Percentiles rank a stretch among this genome's conserved stretches.
Evolutionary conservation across 1,284 basidiomycete genomes (phyloP).

Genomic region (Leucocoprinus gongylophorus): DNA sequence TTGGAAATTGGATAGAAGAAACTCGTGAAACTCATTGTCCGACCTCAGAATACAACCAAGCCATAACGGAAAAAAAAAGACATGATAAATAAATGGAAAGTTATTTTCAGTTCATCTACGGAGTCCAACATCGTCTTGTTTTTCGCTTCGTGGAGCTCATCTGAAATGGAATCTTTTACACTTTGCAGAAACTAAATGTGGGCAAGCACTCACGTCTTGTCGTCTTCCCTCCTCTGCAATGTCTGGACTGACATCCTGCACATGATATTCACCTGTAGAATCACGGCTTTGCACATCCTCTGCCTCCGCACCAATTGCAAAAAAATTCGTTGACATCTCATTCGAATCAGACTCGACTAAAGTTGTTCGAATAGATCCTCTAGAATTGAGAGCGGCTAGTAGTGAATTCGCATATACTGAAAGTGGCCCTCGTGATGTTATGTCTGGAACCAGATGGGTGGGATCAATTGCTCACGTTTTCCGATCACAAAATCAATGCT

Average conservation of each 20-base stretch:
- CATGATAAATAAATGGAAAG: too few relatives aligned
- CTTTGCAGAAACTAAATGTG: background rate
- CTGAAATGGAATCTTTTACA: background rate
- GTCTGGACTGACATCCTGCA: background rate
- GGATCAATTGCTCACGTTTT: conserved; percentile 28
- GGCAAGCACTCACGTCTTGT: background rate
- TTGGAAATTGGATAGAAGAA: too few relatives aligned
- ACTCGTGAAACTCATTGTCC: too few relatives aligned
- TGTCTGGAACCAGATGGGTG: background rate
- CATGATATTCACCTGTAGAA: background rate
- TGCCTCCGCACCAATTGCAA: conserved; percentile 22
- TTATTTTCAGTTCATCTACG: background rate
- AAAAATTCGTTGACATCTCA: conserved; percentile 28
- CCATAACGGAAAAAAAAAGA: too few relatives aligned
- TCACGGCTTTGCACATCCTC: conserved; percentile 20
- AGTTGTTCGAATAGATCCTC: conserved; percentile 27
- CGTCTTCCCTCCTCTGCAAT: background rate
- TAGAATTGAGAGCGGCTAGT: conserved; percentile 38
- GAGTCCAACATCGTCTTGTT: background rate
- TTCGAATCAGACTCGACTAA: conserved; percentile 20
- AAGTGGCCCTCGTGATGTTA: background rate
- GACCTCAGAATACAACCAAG: too few relatives aligned
- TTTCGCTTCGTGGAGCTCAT: background rate
- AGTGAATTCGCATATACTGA: conserved; percentile 41
- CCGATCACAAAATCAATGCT: conserved; percentile 44